Percentiles rank a stretch among this genome's conserved stretches.
Conservation (phyloP, 768 basidiomycete genomes). For the Russula lepida region DNA sequence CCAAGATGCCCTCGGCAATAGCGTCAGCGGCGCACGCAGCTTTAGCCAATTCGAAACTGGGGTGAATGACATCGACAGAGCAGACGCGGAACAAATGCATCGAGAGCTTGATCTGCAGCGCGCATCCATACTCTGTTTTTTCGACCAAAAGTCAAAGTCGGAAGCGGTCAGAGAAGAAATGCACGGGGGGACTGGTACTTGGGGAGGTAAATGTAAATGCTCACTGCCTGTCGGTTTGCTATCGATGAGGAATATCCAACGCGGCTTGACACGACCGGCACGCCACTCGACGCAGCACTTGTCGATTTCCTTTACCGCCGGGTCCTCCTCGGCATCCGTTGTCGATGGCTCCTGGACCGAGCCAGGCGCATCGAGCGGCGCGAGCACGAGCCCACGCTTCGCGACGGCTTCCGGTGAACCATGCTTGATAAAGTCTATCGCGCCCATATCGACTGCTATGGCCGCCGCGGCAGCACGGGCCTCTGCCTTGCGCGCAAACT, state of each 20-base stretch:
- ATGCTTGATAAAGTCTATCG: slow-evolving; percentile 45
- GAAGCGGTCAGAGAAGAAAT: neutral
- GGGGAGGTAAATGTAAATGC: neutral
- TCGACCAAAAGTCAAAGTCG: neutral
- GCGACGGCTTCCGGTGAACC: slow-evolving; percentile 35
- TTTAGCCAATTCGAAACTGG: slow-evolving; percentile 39
- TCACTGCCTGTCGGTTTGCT: slow-evolving; percentile 37
- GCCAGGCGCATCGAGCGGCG: slow-evolving; percentile 25
- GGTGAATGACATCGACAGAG: slow-evolving; percentile 40
- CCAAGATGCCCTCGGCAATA: slow-evolving; percentile 43
- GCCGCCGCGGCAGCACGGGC: slow-evolving; percentile 46
- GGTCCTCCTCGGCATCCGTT: slow-evolving; percentile 10
- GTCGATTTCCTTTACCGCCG: slow-evolving; percentile 39
- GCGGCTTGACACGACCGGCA: slow-evolving; percentile 40
- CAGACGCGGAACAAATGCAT: slow-evolving; percentile 43
- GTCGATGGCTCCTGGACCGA: slow-evolving; percentile 9
- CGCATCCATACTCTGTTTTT: slow-evolving; percentile 37
- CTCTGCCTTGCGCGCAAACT: slow-evolving; percentile 39
- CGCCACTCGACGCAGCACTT: slow-evolving; percentile 48
- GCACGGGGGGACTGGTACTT: neutral
- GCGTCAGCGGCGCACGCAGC: slow-evolving; percentile 47
- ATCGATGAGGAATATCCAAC: slow-evolving; percentile 46
- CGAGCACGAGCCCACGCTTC: slow-evolving; percentile 30
- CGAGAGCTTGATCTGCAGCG: slow-evolving; percentile 46
- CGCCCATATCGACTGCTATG: slow-evolving; percentile 52